Evolutionary conservation across 2,329 filamentous ascomycete genomes (phyloP).

Genomic region (Neonectria neomacrospora): DNA sequence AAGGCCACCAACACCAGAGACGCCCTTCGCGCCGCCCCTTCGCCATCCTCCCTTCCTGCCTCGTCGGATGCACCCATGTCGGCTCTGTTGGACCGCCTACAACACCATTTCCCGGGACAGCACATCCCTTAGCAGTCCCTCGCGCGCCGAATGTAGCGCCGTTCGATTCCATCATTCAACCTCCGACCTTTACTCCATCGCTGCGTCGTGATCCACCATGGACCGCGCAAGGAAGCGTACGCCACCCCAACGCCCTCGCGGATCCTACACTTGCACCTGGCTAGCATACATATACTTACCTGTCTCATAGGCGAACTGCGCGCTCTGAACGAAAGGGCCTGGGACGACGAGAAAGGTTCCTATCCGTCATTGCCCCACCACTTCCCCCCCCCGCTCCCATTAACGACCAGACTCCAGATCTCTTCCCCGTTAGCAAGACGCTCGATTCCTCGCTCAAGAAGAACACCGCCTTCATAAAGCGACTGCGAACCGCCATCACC

Average conservation of each 20-base stretch:
- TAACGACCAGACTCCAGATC: constrained; percentile 62
- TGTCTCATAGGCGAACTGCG: constrained; percentile 80
- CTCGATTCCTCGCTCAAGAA: constrained; percentile 97
- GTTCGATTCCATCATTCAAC: constrained; percentile 37
- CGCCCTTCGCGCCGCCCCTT: constrained; percentile 33
- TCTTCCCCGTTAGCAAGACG: constrained; percentile 80
- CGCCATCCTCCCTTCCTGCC: constrained; percentile 40
- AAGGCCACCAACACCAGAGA: constrained; percentile 38
- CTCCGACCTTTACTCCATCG: constrained; percentile 42
- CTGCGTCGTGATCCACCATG: constrained; percentile 60
- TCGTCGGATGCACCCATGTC: constrained; percentile 53
- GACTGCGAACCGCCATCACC: constrained; percentile 89
- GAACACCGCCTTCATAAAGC: constrained; percentile 98
- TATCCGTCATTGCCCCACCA: constrained; percentile 33
- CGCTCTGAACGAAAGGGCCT: constrained; percentile 86
- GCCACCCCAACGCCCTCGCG: constrained; percentile 39
- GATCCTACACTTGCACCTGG: neutral
- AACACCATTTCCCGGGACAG: constrained; percentile 50
- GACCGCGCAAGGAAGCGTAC: constrained; percentile 73
- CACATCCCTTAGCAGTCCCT: constrained; percentile 56
- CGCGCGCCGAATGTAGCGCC: constrained; percentile 60
- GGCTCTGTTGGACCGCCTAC: constrained; percentile 50
- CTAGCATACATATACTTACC: constrained; percentile 29
- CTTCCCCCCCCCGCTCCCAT: constrained; percentile 27
- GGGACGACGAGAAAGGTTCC: constrained; percentile 87